Evolutionary conservation across 768 basidiomycete genomes (phyloP).

Genomic region (Pulveroboletus ravenelii): DNA sequence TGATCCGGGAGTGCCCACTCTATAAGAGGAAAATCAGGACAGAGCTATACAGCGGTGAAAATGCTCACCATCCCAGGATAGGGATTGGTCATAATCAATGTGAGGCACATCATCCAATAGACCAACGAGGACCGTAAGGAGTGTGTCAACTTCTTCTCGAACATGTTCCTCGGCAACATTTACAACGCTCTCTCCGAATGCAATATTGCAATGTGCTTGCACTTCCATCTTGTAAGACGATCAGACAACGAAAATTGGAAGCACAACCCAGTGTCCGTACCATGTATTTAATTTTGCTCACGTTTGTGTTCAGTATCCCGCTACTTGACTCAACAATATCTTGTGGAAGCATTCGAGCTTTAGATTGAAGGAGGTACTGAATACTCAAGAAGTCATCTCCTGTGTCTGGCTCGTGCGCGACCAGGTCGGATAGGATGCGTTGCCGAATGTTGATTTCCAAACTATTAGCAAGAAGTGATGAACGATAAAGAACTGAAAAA

Average conservation of each 20-base stretch:
- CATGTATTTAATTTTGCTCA: slow-evolving; percentile 45
- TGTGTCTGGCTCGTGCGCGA: slow-evolving; percentile 47
- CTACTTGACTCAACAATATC: slow-evolving; percentile 9
- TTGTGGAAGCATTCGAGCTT: slow-evolving; percentile 44
- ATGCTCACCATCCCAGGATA: slow-evolving; percentile 73
- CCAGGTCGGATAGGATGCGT: slow-evolving; percentile 70
- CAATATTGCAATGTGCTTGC: slow-evolving; percentile 73
- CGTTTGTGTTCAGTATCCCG: slow-evolving; percentile 21
- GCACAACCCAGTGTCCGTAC: slow-evolving; percentile 33
- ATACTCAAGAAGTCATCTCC: slow-evolving; percentile 45
- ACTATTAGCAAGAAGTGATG: slow-evolving; percentile 32
- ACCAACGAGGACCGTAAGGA: slow-evolving; percentile 59
- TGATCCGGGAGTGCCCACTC: slow-evolving; percentile 88
- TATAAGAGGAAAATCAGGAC: slow-evolving; percentile 26
- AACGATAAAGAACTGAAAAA: neutral
- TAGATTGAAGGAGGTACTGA: slow-evolving; percentile 56
- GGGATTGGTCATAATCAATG: slow-evolving; percentile 70
- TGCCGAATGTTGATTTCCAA: slow-evolving; percentile 78
- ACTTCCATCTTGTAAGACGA: slow-evolving; percentile 52
- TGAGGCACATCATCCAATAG: slow-evolving; percentile 68
- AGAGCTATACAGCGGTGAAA: neutral
- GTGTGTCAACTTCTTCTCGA: slow-evolving; percentile 42
- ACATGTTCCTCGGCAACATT: slow-evolving; percentile 57
- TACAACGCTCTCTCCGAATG: slow-evolving; percentile 73
- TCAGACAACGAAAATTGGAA: neutral